Base-by-base conservation (phyloP, 345 rosid genomes). In the Gossypium turneri region DNA sequence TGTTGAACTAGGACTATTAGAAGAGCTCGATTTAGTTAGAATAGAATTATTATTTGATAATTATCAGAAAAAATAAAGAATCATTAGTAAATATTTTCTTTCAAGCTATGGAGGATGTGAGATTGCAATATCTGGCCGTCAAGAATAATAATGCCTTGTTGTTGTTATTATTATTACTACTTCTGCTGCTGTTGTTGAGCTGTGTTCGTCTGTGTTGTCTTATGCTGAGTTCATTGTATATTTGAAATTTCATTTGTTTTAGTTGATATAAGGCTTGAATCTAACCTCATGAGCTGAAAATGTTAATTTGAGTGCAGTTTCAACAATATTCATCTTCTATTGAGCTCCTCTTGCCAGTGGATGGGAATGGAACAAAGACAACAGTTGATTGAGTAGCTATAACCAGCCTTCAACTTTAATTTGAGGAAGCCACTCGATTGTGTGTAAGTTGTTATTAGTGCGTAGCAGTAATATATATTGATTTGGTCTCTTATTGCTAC, bases 241-340 rank as follows among this genome's bases (percentile, higher is more conserved):
- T 53, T 45, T 43, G 0, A 20, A 66, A 25, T 20, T 67, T 64
- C 25, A 8, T 64, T 41, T 61, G n/a, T 41, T 50, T 43, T 64
- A 48, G 47, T 74, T 27, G 27, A 22, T 70, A 7, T 45, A 53
- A 11, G 61, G 22, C 34, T 43, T 72, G 20, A 41, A 62, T 44
- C 15, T 4, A 44, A 27, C 9, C n/a, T 53, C 29, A 11, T 25
- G 17, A 41, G 7, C 72, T 68, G 38, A 76, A 55, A 57, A 64
- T 64, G 55, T 12, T 48, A 45, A 50, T 76, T 11, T 53, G 57
- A 27, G 66, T 76, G 82, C 86, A 84, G 90, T 82, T 84, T 79
- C 78, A 81, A 70, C 75, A 62, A 51, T 81, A 84, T 60, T 58
- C 55, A 67, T 75, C 77, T n/a, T 73, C 86, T 25, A 38, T 82